These are phyloP conservation scores for Porcisia hertigi DNA, from an alignment of 208 protist species.

Conservation along the genomic window DNA sequence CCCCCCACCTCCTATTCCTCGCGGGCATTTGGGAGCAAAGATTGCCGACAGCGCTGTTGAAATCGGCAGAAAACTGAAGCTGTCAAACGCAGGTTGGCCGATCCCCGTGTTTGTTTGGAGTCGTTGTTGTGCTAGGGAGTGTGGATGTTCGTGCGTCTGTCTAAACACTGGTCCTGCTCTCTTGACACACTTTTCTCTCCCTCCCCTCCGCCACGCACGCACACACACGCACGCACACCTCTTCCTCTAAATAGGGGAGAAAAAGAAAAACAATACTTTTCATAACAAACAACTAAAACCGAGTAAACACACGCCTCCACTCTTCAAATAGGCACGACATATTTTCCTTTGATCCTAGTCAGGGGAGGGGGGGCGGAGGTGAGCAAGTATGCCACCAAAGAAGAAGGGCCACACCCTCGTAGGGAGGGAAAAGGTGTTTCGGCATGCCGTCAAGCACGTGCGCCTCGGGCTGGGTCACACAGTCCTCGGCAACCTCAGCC, in stretches of 20 bases:
- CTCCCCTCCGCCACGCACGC: not conserved
- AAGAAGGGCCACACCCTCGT: slow-evolving; percentile 64
- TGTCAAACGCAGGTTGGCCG: not conserved
- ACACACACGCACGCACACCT: not conserved
- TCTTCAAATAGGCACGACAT: not conserved
- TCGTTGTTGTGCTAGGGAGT: too few relatives aligned
- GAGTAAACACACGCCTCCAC: not conserved
- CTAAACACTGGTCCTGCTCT: not conserved
- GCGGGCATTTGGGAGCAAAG: not conserved
- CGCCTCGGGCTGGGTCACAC: slow-evolving; percentile 85
- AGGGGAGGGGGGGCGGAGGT: not conserved
- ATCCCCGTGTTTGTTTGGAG: not conserved
- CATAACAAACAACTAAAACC: not conserved
- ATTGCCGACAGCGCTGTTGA: not conserved
- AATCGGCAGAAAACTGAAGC: not conserved
- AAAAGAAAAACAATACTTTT: not conserved
- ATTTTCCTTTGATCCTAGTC: not conserved
- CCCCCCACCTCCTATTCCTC: not conserved
- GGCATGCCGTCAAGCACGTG: slow-evolving; percentile 88
- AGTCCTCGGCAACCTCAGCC: slow-evolving; percentile 75
- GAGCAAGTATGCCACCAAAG: slow-evolving; percentile 69
- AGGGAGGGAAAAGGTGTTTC: slow-evolving; percentile 82
- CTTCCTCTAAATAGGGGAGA: too few relatives aligned
- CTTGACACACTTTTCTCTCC: not conserved
- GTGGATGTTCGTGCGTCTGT: not conserved